These are phyloP conservation scores for Sistotremastrum niveocremeum DNA, from an alignment of 768 basidiomycete genomes.

Conservation along the genomic window DNA sequence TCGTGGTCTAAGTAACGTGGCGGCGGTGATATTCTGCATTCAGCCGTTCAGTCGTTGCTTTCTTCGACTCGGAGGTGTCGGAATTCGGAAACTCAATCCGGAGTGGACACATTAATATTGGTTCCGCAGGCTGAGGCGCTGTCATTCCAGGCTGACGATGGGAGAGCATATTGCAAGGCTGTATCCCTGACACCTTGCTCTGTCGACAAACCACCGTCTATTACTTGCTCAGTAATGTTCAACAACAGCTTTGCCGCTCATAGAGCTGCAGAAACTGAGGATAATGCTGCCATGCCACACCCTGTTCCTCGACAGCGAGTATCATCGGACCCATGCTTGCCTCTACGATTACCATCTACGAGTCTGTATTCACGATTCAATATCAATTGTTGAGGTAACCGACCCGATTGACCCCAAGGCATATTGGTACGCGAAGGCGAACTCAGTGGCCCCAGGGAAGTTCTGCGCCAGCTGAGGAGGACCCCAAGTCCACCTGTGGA, in stretches of 20 bases:
- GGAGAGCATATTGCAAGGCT: no score
- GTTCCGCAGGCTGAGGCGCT: no score
- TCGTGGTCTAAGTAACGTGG: no score
- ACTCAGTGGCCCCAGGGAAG: conserved; percentile 38
- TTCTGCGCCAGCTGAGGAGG: conserved; percentile 39
- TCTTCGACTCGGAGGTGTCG: not conserved
- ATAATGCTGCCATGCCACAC: conserved; percentile 6
- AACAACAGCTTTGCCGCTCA: conserved; percentile 33
- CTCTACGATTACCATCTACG: conserved; percentile 52
- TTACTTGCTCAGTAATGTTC: conserved; percentile 23
- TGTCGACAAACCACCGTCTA: not conserved
- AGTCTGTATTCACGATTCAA: conserved; percentile 25
- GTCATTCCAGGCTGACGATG: no score
- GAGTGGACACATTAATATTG: no score
- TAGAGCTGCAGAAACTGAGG: not conserved
- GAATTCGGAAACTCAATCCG: no score
- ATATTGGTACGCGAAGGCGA: conserved; percentile 65
- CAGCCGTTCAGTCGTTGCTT: not conserved
- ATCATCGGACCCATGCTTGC: conserved; percentile 43
- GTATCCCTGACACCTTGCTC: no score
- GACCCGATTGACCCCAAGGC: conserved; percentile 26
- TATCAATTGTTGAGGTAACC: conserved; percentile 9
- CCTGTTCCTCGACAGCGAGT: conserved; percentile 27
- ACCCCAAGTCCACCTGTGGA: conserved; percentile 14
- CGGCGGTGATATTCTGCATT: not conserved